Conservation (phyloP, 2,329 filamentous ascomycete species). For the Fusarium oxysporum region DNA sequence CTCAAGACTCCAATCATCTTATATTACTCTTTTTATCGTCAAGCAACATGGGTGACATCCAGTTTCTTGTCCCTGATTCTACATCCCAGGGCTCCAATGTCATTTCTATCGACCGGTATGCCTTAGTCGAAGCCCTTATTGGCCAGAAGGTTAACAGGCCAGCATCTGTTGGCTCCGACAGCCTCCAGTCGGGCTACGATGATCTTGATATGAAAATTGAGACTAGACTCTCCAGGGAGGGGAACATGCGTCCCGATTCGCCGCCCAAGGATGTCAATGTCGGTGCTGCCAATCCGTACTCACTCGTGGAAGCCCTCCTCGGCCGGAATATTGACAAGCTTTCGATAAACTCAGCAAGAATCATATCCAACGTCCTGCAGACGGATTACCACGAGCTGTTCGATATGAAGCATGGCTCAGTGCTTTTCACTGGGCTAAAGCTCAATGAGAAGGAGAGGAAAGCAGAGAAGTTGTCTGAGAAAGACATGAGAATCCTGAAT, state of each 20-base stretch:
- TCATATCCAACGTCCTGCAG: constrained; percentile 57
- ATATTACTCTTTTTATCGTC: background rate
- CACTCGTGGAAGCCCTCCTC: constrained; percentile 57
- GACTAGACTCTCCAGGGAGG: constrained; percentile 1
- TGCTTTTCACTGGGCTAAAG: constrained; percentile 57
- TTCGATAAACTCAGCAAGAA: constrained; percentile 48
- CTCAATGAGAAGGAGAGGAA: constrained; percentile 53
- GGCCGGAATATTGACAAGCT: constrained; percentile 55
- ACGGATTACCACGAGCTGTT: constrained; percentile 62
- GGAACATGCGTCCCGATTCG: constrained; percentile 42
- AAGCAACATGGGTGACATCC: background rate
- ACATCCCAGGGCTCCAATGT: background rate
- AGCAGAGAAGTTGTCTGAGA: constrained; percentile 53
- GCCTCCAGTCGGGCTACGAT: constrained; percentile 50
- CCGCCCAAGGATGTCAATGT: constrained; percentile 54
- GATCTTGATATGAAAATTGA: constrained; percentile 45
- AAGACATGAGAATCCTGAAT: constrained; percentile 56
- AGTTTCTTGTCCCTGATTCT: background rate
- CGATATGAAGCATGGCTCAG: constrained; percentile 57
- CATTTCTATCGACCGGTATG: constrained; percentile 49
- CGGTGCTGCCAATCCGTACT: constrained; percentile 58
- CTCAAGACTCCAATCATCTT: background rate
- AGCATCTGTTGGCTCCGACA: constrained; percentile 39
- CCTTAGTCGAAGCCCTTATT: constrained; percentile 54
- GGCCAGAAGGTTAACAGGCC: constrained; percentile 49